Evolutionary conservation across 345 rosid genomes (phyloP).

Genomic region (Syzygium grande): DNA sequence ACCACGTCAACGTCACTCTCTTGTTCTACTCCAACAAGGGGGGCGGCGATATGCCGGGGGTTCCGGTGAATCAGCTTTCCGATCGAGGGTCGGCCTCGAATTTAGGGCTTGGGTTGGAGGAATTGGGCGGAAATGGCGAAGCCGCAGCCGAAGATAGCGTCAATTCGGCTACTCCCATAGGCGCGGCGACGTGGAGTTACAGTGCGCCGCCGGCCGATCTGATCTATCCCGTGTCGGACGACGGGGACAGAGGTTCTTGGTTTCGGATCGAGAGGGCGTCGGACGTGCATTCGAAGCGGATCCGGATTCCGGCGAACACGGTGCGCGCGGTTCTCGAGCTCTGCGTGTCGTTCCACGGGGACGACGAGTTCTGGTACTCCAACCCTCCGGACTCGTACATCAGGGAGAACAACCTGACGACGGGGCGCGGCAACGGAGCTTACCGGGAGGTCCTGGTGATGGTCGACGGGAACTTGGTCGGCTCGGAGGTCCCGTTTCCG

Average conservation of each 20-base stretch:
- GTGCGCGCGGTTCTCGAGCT: conserved; percentile 47
- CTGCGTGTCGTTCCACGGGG: conserved; percentile 68
- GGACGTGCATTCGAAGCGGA: conserved; percentile 30
- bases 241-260: conserved; percentile 49
- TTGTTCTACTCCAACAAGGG: conserved; percentile 53
- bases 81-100: not conserved
- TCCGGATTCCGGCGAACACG: conserved; percentile 58
- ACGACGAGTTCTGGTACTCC: conserved; percentile 94
- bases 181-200: conserved; percentile 1
- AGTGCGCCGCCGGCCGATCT: conserved; percentile 55
- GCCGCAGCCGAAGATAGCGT: not conserved
- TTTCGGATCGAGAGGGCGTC: conserved; percentile 41
- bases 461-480: conserved; percentile 59
- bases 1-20: conserved; percentile 56
- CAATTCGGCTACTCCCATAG: not conserved
- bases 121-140: not conserved
- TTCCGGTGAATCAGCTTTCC: not conserved
- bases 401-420: conserved; percentile 42
- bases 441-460: conserved; percentile 59
- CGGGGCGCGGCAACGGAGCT: conserved; percentile 59
- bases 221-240: conserved; percentile 43
- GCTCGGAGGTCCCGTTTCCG: conserved; percentile 71
- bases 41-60: no score
- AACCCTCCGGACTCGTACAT: conserved; percentile 74
- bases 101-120: not conserved